Evolutionary conservation across 1,139 yeast genomes (phyloP), one percentile per base, ranked within the genome.

Genomic region (Protomyces inundatus): DNA sequence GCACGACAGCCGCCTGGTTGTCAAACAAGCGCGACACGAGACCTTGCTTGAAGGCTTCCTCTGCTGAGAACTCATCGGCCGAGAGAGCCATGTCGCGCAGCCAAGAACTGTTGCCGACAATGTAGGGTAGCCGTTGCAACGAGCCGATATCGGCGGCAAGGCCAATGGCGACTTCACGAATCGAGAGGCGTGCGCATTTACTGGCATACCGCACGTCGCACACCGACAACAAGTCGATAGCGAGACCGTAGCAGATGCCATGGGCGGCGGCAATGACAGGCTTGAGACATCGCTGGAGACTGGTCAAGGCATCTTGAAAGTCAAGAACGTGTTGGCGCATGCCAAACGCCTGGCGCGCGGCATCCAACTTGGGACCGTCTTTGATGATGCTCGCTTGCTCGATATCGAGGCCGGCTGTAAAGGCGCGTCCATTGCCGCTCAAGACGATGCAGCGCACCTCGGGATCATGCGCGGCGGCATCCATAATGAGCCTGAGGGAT

Each of bases 71-170:
- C 36, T 75, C 73, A 53, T 82, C 81, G 6, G 88, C 95, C 0
- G 90, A 84, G 69, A 84, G 79, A 1, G 87, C 84, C 65, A 83
- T 76, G 68, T 86, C 88, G 72, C 81, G 80, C 68, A 86, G 75
- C 77, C 83, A 79, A 9, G 90, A 84, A 42, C 78, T 75, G 73
- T 85, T 86, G 63, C 81, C 82, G 34, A 81, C 81, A 1, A 85
- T 65, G 34, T 73, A 72, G 4, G 90, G 87, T 66, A 87, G 72
- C 72, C 95, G 79, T 75, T 88, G 93, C 67, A 67, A 53, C 0
- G 88, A 80, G 9, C 95, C 95, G 69, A 88, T 86, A 72, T 88
- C 95, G 2, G 95, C 91, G 37, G 89, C 82, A 73, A 88, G 80
- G 4, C 95, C 95, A 65, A 88, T 79, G 67, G 83, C 83, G 67